Conservation (phyloP, 805 yeast species). For the Cyberlindnera saturnus region DNA sequence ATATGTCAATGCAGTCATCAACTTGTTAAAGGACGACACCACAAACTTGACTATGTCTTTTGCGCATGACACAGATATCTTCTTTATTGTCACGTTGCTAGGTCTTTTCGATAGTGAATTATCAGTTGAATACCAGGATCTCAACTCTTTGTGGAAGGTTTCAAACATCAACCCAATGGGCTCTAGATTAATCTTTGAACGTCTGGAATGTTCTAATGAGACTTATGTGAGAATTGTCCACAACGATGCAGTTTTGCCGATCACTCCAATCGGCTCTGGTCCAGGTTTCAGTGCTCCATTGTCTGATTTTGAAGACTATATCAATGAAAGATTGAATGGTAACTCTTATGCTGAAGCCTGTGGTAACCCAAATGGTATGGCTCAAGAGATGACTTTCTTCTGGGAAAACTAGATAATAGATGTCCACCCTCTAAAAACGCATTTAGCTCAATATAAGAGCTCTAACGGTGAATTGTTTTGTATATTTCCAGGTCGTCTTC, state of each 20-base stretch:
- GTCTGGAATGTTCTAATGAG: conserved; percentile 30
- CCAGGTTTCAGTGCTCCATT: conserved; percentile 40
- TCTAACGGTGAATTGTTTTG: too few species aligned
- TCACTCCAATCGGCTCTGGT: conserved; percentile 34
- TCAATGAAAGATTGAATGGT: conserved; percentile 10
- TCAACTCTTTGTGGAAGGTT: conserved; percentile 40
- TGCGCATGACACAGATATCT: conserved; percentile 52
- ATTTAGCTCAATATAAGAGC: too few species aligned
- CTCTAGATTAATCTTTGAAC: conserved; percentile 39
- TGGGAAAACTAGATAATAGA: conserved; percentile 14
- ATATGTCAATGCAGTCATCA: conserved; percentile 41
- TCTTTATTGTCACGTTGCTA: conserved; percentile 41
- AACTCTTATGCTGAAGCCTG: conserved; percentile 12
- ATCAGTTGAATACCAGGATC: conserved; percentile 30
- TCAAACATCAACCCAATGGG: conserved; percentile 51
- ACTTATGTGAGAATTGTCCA: conserved; percentile 36
- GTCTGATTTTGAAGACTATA: conserved; percentile 19
- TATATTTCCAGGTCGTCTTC: too few species aligned
- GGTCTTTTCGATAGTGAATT: conserved; percentile 37
- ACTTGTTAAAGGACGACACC: conserved; percentile 34
- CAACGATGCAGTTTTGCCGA: conserved; percentile 46
- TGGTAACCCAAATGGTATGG: conserved; percentile 20
- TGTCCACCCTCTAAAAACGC: too few species aligned
- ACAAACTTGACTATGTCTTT: conserved; percentile 39
- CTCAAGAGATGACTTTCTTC: conserved; percentile 23